Evolutionary conservation across 2,329 filamentous ascomycete genomes (phyloP).

Genomic region (Pseudogymnoascus sp.): DNA sequence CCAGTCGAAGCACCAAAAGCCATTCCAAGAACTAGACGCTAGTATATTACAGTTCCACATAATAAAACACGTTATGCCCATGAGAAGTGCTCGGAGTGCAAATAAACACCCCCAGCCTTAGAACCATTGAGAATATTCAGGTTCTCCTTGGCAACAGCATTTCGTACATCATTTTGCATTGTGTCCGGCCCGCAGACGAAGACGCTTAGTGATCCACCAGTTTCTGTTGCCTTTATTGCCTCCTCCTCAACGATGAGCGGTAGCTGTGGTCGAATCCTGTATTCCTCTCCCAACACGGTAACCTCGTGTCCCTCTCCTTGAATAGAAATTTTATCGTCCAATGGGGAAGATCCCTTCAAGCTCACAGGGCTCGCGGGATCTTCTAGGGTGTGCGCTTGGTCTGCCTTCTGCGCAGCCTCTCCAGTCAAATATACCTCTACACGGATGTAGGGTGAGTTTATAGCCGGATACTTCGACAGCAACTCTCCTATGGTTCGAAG

Average conservation of each 20-base stretch:
- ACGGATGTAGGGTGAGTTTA: slow-evolving; percentile 14
- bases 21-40: too few species aligned
- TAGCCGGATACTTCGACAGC: slow-evolving; percentile 19
- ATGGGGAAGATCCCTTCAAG: background rate
- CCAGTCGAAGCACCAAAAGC: too few species aligned
- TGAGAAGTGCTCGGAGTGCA: slow-evolving; percentile 42
- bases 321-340: slow-evolving; percentile 1
- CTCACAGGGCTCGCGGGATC: slow-evolving; percentile 9
- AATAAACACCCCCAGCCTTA: slow-evolving; percentile 32
- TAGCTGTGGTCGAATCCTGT: slow-evolving; percentile 30
- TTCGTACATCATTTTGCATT: slow-evolving; percentile 41
- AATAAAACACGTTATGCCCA: slow-evolving; percentile 28
- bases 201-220: slow-evolving; percentile 26
- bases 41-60: too few species aligned
- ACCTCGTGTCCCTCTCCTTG: slow-evolving; percentile 2
- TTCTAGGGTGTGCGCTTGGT: background rate
- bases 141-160: slow-evolving; percentile 39
- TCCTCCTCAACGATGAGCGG: slow-evolving; percentile 19
- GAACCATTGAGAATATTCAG: slow-evolving; percentile 28
- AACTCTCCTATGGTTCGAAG: slow-evolving; percentile 26
- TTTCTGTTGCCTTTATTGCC: background rate
- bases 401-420: slow-evolving; percentile 13
- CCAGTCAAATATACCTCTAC: slow-evolving; percentile 26
- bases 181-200: slow-evolving; percentile 38
- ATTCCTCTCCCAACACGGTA: slow-evolving; percentile 15